Evolutionary conservation across 371 early-diverging fungal genomes (phyloP), one percentile per base, ranked within the genome.

Genomic region (Lichtheimia hyalospora): DNA sequence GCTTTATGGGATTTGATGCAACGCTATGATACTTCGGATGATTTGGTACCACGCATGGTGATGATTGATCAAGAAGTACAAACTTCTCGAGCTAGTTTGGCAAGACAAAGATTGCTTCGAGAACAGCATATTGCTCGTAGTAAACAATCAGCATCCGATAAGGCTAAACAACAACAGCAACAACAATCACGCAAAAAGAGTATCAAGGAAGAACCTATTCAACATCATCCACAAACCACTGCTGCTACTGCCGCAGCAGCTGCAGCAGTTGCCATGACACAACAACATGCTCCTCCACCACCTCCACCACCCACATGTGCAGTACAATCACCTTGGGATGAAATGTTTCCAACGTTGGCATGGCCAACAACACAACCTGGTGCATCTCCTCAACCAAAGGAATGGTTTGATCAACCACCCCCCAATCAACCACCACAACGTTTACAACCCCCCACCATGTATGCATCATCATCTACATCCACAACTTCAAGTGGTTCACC

Each of bases 61-160:
- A 71, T 66, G 18, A 71, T 72, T 3, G 75, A 74, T 55, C 69
- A 71, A 25, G 72, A 74, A 25, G 66, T 71, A 10, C 71, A 74
- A 44, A 69, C 72, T n/a, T 71, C 75, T 39, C 69, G 75, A 2
- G 72, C 75, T 0, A 74, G 72, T 43, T 61, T 74, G 41, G 75
- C 75, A 18, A 64, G 71, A 48, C 50, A 71, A 25, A 59, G 75
- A 14, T 54, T 74, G 3, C 42, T 62, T 49, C 67, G 75, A 13
- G 75, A 74, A 41, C 75, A 74, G 42, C 57, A 67, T 21, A 69
- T 64, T 28, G 69, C 75, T 21, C 62, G 67, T 42, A 67, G 63
- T 15, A 74, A 61, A 63, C 68, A 71, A 28, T 44, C 25, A 27
- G n/a, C 5, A 41, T 15, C 18, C 15, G 15, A 48, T 8, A 48